Conservation (phyloP, 768 basidiomycete species). For the Chalciporus piperatus region DNA sequence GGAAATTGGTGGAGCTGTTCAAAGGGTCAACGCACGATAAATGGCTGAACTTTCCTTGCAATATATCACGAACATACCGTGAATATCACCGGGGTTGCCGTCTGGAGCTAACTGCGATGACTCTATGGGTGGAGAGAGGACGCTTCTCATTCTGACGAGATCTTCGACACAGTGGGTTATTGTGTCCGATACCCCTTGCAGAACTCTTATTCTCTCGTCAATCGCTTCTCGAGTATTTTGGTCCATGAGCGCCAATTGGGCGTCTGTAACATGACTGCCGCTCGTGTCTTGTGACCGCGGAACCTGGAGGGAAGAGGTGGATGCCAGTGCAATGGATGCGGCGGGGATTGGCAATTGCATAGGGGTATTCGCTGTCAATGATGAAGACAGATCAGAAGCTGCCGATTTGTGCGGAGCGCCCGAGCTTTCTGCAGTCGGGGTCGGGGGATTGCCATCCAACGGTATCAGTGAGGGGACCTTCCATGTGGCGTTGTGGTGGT, state of each 20-base stretch:
- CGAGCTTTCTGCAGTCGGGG: background rate
- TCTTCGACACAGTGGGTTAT: constrained; percentile 79
- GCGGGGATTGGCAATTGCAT: background rate
- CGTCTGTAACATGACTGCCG: constrained; percentile 32
- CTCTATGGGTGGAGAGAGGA: constrained; percentile 46
- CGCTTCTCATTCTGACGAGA: constrained; percentile 69
- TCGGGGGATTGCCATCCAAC: constrained; percentile 11
- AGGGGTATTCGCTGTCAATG: constrained; percentile 2
- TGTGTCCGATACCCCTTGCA: constrained; percentile 74
- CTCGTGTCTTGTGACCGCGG: constrained; percentile 36
- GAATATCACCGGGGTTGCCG: constrained; percentile 8
- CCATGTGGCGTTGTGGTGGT: constrained; percentile 18
- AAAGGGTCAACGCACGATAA: background rate
- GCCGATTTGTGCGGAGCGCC: constrained; percentile 1
- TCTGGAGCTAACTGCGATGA: constrained; percentile 7
- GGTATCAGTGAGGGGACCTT: constrained; percentile 26
- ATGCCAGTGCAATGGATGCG: background rate
- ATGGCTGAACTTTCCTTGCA: background rate
- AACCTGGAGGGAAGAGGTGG: background rate
- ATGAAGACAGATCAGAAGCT: constrained; percentile 8
- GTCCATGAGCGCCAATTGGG: constrained; percentile 66
- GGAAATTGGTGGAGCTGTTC: constrained; percentile 3
- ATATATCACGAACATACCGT: constrained; percentile 11
- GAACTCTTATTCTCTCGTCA: constrained; percentile 74
- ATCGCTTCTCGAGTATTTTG: constrained; percentile 73